These are phyloP conservation scores for Apiospora koreana DNA, from an alignment of 2,329 filamentous ascomycete species.

Conservation along the genomic window DNA sequence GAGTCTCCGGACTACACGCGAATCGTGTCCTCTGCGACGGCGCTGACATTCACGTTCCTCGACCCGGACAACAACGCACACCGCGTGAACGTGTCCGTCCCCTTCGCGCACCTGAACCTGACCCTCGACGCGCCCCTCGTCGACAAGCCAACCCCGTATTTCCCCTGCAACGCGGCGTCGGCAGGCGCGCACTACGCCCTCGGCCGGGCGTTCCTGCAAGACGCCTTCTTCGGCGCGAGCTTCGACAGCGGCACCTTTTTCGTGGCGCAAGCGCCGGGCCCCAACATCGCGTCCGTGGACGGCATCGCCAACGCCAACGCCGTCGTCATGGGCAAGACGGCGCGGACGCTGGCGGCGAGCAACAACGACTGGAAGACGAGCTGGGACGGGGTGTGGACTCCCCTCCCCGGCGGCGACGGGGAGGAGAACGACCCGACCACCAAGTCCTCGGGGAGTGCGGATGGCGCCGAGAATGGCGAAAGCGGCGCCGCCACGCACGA, in stretches of 20 bases:
- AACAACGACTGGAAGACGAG: constrained; percentile 20
- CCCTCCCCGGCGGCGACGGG: constrained; percentile 7
- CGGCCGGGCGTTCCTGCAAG: constrained; percentile 44
- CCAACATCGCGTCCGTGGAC: constrained; percentile 18
- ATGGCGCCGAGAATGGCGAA: background rate
- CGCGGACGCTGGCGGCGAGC: constrained; percentile 13
- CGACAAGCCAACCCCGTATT: constrained; percentile 35
- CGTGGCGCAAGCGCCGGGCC: constrained; percentile 37
- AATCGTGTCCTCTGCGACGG: constrained; percentile 38
- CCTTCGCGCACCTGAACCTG: constrained; percentile 35
- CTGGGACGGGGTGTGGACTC: constrained; percentile 18
- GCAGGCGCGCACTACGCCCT: constrained; percentile 28
- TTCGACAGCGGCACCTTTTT: constrained; percentile 29
- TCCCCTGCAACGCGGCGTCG: constrained; percentile 36
- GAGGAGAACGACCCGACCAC: background rate
- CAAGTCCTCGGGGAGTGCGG: background rate
- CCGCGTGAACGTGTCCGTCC: constrained; percentile 41
- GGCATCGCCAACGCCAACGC: constrained; percentile 12
- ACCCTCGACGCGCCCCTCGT: constrained; percentile 37
- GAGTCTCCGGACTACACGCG: constrained; percentile 26
- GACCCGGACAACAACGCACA: constrained; percentile 22
- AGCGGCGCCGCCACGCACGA: background rate
- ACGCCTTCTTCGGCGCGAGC: constrained; percentile 40
- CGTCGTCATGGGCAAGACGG: constrained; percentile 12
- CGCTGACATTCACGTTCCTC: constrained; percentile 38